Evolutionary conservation across 140 eudicot species (phyloP).

Genomic region (Ambrosia hybrid): DNA sequence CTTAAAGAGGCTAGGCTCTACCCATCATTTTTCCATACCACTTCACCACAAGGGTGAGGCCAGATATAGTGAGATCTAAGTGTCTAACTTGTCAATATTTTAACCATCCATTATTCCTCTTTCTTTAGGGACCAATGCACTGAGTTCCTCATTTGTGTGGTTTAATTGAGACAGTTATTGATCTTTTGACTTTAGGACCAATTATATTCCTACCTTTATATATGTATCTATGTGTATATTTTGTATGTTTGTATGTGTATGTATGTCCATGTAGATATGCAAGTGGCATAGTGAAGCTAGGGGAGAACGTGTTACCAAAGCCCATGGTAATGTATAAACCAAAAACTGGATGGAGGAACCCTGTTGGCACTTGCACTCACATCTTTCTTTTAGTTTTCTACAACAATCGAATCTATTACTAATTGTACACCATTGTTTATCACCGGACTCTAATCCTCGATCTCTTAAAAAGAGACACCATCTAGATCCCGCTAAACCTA

Average conservation of each 20-base stretch:
- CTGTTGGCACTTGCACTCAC: conserved; percentile 15
- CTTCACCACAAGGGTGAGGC: too few species aligned
- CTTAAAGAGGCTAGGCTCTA: too few species aligned
- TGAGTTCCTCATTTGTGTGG: conserved; percentile 11
- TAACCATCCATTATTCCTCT: conserved; percentile 1
- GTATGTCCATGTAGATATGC: conserved; percentile 1
- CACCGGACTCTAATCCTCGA: too few species aligned
- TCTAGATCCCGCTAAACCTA: too few species aligned
- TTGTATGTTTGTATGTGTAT: background rate
- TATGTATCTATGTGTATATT: background rate
- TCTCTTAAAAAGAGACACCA: too few species aligned
- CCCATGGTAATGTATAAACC: conserved; percentile 25
- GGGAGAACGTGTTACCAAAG: conserved; percentile 31
- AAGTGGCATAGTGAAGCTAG: conserved; percentile 24
- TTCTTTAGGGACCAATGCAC: conserved; percentile 9
- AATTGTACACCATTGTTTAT: too few species aligned
- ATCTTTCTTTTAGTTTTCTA: too few species aligned
- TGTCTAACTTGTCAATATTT: background rate
- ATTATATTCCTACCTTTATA: background rate
- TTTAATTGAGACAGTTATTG: conserved; percentile 15
- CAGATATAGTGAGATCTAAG: too few species aligned
- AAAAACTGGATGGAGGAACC: conserved; percentile 11
- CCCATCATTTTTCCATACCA: too few species aligned
- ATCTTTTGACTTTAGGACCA: conserved; percentile 19
- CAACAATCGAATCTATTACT: too few species aligned